Evolutionary conservation across 2,329 filamentous ascomycete genomes (phyloP).

Genomic region (Penicillium crustosum): DNA sequence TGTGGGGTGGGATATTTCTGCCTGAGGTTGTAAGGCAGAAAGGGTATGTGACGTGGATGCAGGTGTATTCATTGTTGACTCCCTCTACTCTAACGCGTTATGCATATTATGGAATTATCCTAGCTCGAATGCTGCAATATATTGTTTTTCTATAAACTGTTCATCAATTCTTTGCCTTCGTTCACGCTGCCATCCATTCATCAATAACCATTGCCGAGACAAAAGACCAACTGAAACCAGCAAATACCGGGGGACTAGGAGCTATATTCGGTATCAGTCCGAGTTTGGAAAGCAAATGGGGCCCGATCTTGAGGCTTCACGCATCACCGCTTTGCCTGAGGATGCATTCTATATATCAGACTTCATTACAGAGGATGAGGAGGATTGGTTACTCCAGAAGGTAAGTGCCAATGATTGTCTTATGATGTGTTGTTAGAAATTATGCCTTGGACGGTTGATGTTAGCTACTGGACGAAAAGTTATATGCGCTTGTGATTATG

Average conservation of each 20-base stretch:
- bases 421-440: not conserved
- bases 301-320: constrained; percentile 30
- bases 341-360: constrained; percentile 79
- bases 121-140: no score
- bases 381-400: constrained; percentile 68
- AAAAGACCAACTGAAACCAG: not conserved
- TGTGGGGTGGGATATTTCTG: constrained; percentile 2
- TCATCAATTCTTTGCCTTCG: not conserved
- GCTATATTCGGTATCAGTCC: not conserved
- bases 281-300: constrained; percentile 7
- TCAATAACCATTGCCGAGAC: not conserved
- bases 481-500: not conserved
- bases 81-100: not conserved
- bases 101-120: not conserved
- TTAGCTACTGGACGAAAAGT: not conserved
- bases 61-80: not conserved
- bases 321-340: constrained; percentile 35
- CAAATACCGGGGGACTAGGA: not conserved
- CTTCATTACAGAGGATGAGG: constrained; percentile 77
- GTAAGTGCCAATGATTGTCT: constrained; percentile 42
- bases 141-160: not conserved
- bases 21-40: constrained; percentile 8
- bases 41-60: constrained; percentile 3
- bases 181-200: not conserved
- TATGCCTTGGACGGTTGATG: not conserved